These are phyloP conservation scores for Plectosphaerella plurivora DNA, from an alignment of 2,329 filamentous ascomycete genomes.

Conservation along the genomic window DNA sequence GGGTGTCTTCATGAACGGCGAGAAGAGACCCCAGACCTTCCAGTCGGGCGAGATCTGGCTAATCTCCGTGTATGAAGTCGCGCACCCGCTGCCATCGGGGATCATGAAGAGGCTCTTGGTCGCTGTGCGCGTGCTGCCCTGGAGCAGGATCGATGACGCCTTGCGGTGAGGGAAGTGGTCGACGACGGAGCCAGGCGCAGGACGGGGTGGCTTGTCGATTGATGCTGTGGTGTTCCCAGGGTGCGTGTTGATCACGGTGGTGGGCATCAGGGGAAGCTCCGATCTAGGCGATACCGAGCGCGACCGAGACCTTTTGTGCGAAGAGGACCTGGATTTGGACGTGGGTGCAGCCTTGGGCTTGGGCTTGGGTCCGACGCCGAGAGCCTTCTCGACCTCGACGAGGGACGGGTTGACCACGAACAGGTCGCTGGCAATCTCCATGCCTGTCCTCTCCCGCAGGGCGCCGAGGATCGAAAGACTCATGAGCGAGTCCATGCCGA, in stretches of 20 bases:
- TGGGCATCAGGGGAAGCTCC: slow-evolving; percentile 12
- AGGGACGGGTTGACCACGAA: slow-evolving; percentile 58
- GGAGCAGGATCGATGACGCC: slow-evolving; percentile 40
- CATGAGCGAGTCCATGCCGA: slow-evolving; percentile 58
- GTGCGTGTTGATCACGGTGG: slow-evolving; percentile 19
- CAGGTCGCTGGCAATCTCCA: slow-evolving; percentile 54
- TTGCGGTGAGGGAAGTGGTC: slow-evolving; percentile 46
- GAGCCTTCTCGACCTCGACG: slow-evolving; percentile 59
- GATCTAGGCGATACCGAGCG: not conserved
- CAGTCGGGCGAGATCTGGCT: slow-evolving; percentile 44
- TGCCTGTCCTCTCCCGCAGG: slow-evolving; percentile 48
- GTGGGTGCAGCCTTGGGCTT: slow-evolving; percentile 26
- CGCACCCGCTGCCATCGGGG: slow-evolving; percentile 53
- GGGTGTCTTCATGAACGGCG: slow-evolving; percentile 59
- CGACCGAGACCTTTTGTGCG: not conserved
- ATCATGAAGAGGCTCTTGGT: slow-evolving; percentile 48
- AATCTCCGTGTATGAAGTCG: slow-evolving; percentile 64
- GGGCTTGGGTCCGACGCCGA: slow-evolving; percentile 45
- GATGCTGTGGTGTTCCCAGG: slow-evolving; percentile 38
- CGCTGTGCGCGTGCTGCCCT: slow-evolving; percentile 41
- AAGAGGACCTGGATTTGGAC: slow-evolving; percentile 16
- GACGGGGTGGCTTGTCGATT: slow-evolving; percentile 34
- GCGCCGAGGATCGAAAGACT: slow-evolving; percentile 50
- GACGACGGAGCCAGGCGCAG: slow-evolving; percentile 26
- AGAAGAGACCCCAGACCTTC: slow-evolving; percentile 52